Evolutionary conservation across 257 asterid species (phyloP).

Genomic region (Salvia miltiorrhiza): DNA sequence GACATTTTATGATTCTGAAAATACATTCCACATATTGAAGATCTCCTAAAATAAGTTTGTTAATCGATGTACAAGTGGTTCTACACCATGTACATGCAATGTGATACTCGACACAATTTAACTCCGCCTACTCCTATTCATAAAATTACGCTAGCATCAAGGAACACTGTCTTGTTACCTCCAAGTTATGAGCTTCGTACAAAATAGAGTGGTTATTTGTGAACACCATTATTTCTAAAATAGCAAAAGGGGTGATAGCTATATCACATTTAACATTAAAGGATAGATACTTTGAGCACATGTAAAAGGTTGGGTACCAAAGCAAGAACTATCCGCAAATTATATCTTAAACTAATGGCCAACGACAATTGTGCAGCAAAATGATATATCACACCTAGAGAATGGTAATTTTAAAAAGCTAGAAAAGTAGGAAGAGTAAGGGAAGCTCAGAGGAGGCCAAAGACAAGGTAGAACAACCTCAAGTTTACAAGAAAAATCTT

Average conservation of each 20-base stretch:
- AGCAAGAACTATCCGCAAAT: neutral
- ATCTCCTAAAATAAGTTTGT: neutral
- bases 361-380: neutral
- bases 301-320: slow-evolving; percentile 7
- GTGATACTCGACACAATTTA: neutral
- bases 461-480: neutral
- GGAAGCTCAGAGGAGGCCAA: too few relatives aligned
- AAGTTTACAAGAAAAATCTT: slow-evolving; percentile 12
- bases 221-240: slow-evolving; percentile 1
- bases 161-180: neutral
- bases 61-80: neutral
- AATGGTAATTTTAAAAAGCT: neutral
- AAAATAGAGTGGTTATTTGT: neutral
- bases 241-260: neutral
- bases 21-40: neutral
- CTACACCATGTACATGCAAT: neutral
- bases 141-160: slow-evolving; percentile 1
- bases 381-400: neutral
- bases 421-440: neutral
- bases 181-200: neutral
- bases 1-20: neutral
- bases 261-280: neutral
- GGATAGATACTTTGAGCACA: slow-evolving; percentile 1
- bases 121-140: slow-evolving; percentile 6
- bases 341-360: neutral